Base-by-base conservation (phyloP, 140 eudicot species). In the Senecio squalidus region DNA sequence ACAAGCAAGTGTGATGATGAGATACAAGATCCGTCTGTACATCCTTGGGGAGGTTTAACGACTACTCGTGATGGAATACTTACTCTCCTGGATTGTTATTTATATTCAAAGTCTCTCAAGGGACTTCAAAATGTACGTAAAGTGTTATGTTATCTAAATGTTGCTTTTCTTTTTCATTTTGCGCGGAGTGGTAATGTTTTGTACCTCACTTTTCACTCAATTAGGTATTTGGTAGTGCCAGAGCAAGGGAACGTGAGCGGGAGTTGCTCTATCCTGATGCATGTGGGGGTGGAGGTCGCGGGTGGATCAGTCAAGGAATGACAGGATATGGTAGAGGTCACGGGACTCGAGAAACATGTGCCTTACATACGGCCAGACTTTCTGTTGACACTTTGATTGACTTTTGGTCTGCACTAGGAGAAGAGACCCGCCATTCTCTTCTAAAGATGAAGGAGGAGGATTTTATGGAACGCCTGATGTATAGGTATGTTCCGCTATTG, bases 1-100 rank as follows among this genome's bases (percentile, higher is more conserved):
- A 52, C 56, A 57, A 44, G 47, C 62, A 84, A 69, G 21, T 69
- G 84, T 71, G 80, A 87, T 22, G 86, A 81, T 68, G 96, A 87
- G 58, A 64, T 79, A 52, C 95, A 82, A 67, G 93, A 87, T 79
- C 98, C 96, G 30, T 88, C 96, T 36, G 98, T 92, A 62, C 96
- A 92, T 64, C 98, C 95, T 15, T 87, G 98, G 98, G 96, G 98
- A 74, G 98, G 96, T 60, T 69, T 92, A 34, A 92, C 86, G 28
- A 71, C 98, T n/a, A 78, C 89, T 38, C 74, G 86, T 39, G 98
- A 92, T 72, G 98, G 86, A 64, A 76, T 80, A 24, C 89, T 92
- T 52, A 92, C 98, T 13, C 89, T 92, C 65, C 73, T 92, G 72
- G 93, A 92, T 75, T 84, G 95, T 79, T 87, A 92, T 70, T 59